Evolutionary conservation across 2,329 filamentous ascomycete genomes (phyloP).

Genomic region (Trichoderma gracile): DNA sequence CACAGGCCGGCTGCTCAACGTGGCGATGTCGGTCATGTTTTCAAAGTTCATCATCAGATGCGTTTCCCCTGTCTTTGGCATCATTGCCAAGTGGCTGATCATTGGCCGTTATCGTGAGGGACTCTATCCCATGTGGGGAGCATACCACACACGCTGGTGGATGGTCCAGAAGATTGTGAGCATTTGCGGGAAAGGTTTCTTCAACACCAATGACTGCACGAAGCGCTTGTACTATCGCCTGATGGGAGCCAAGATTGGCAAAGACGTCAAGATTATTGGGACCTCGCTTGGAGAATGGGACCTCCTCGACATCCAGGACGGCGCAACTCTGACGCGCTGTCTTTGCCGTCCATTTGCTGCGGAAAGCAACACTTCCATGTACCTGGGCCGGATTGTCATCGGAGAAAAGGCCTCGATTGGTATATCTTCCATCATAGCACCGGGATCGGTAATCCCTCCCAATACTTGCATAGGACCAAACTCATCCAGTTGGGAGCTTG

Average conservation of each 20-base stretch:
- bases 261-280: conserved; percentile 49
- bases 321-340: conserved; percentile 49
- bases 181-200: conserved; percentile 51
- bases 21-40: conserved; percentile 48
- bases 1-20: conserved; percentile 50
- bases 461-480: conserved; percentile 57
- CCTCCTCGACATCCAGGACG: conserved; percentile 55
- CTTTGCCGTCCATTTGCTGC: conserved; percentile 55
- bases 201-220: conserved; percentile 43
- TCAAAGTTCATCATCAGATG: conserved; percentile 44
- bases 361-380: conserved; percentile 60
- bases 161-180: conserved; percentile 55
- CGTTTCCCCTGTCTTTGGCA: conserved; percentile 49
- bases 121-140: conserved; percentile 60
- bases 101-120: conserved; percentile 56
- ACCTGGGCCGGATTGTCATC: conserved; percentile 53
- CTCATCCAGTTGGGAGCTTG: conserved; percentile 58
- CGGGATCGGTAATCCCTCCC: conserved; percentile 50
- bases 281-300: conserved; percentile 57
- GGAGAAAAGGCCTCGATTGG: conserved; percentile 51
- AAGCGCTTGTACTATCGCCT: conserved; percentile 50
- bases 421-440: conserved; percentile 50
- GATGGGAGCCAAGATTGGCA: conserved; percentile 55
- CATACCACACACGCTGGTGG: conserved; percentile 61
- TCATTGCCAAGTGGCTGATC: conserved; percentile 55